Evolutionary conservation across 2,329 filamentous ascomycete species (phyloP).

Genomic region (Fusarium coicis): DNA sequence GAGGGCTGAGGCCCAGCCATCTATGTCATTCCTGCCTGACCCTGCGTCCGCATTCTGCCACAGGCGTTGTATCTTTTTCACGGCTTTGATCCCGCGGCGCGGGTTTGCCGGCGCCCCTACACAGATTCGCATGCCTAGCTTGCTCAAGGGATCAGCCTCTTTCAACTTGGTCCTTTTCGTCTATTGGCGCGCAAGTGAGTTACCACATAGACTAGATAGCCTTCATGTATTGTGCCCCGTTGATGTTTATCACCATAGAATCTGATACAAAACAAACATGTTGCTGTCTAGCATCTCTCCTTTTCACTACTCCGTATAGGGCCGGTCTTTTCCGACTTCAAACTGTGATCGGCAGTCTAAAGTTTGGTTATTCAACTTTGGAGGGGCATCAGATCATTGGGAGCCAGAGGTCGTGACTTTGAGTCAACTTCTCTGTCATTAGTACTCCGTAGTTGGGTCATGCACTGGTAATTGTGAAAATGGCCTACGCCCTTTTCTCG

Average conservation of each 20-base stretch:
- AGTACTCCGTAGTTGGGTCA: neutral
- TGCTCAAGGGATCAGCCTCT: slow-evolving; percentile 19
- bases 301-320: neutral
- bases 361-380: neutral
- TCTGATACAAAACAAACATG: slow-evolving; percentile 16
- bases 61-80: neutral
- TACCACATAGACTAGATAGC: neutral
- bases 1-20: slow-evolving; percentile 20
- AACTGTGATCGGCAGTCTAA: slow-evolving; percentile 14
- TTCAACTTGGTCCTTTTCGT: neutral
- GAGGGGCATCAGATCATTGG: slow-evolving; percentile 7
- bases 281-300: slow-evolving; percentile 20
- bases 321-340: neutral
- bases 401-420: neutral
- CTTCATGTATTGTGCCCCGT: neutral
- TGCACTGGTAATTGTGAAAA: neutral
- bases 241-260: neutral
- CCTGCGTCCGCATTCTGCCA: neutral
- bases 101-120: neutral
- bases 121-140: slow-evolving; percentile 14
- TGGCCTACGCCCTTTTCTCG: neutral
- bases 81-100: neutral
- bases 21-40: slow-evolving; percentile 25
- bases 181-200: slow-evolving; percentile 33
- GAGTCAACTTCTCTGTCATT: neutral